Evolutionary conservation across 306 rosid species (phyloP).

Genomic region (Vigna unguiculata): DNA sequence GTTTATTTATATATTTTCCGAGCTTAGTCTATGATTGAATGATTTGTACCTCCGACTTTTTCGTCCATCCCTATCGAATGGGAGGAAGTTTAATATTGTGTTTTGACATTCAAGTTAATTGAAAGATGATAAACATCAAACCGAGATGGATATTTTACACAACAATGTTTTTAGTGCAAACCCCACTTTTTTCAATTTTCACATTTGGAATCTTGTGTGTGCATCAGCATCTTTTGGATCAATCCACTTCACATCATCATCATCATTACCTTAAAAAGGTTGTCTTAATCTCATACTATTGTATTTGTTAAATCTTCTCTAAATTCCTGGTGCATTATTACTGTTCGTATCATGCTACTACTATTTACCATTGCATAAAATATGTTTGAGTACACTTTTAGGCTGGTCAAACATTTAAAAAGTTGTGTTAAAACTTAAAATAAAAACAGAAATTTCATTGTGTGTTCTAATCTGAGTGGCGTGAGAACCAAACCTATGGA

Average conservation of each 20-base stretch:
- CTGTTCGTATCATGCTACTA: neutral
- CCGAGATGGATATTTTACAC: neutral
- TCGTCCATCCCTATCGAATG: neutral
- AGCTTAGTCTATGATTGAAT: slow-evolving; percentile 41
- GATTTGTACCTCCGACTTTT: neutral
- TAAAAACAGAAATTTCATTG: no score
- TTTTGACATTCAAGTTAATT: neutral
- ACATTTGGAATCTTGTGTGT: neutral
- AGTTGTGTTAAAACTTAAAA: no score
- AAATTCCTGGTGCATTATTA: neutral
- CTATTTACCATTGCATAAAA: no score
- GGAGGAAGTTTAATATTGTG: neutral
- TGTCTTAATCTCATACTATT: slow-evolving; percentile 24
- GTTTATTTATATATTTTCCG: neutral
- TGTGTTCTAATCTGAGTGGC: no score
- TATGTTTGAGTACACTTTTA: no score
- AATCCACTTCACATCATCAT: slow-evolving; percentile 11
- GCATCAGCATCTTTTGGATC: slow-evolving; percentile 26
- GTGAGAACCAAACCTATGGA: neutral
- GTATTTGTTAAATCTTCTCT: neutral
- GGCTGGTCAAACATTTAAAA: no score
- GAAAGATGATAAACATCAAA: slow-evolving; percentile 44
- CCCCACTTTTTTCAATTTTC: slow-evolving; percentile 30
- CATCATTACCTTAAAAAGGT: slow-evolving; percentile 12
- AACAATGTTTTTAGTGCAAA: slow-evolving; percentile 5